These are phyloP conservation scores for Pleurotus giganteus DNA, from an alignment of 768 basidiomycete species.

Conservation along the genomic window DNA sequence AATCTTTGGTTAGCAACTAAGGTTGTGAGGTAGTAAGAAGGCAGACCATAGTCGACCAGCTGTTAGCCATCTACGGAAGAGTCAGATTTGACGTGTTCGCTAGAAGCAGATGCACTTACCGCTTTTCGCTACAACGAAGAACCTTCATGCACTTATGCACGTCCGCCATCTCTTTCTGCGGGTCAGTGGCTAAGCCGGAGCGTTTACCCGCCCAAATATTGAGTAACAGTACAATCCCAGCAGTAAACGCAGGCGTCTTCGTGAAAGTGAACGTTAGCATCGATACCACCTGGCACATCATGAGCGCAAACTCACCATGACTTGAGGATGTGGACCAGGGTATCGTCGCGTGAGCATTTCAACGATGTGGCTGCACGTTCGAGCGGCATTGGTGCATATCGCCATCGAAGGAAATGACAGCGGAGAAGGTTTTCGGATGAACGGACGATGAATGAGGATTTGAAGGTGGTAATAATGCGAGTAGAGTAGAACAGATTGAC, in stretches of 20 bases:
- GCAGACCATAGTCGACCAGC: constrained; percentile 40
- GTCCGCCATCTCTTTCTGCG: constrained; percentile 52
- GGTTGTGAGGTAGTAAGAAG: neutral
- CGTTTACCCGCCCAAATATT: constrained; percentile 64
- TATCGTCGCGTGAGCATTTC: constrained; percentile 50
- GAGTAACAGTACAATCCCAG: constrained; percentile 57
- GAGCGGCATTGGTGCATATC: constrained; percentile 77
- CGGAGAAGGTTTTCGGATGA: constrained; percentile 52
- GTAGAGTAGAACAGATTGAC: constrained; percentile 61
- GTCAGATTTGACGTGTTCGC: neutral
- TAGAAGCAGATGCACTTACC: constrained; percentile 23
- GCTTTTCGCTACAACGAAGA: constrained; percentile 39
- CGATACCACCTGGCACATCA: neutral
- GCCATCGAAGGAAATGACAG: constrained; percentile 65
- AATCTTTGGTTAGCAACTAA: neutral
- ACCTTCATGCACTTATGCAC: constrained; percentile 58
- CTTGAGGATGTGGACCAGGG: constrained; percentile 26
- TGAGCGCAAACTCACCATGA: constrained; percentile 30
- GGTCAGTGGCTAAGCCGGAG: constrained; percentile 43
- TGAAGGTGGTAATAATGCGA: constrained; percentile 54
- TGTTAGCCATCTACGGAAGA: constrained; percentile 32
- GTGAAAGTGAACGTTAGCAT: constrained; percentile 12
- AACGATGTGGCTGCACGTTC: constrained; percentile 78
- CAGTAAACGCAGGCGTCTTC: constrained; percentile 34
- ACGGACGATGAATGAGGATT: constrained; percentile 77